Base-by-base conservation (phyloP, 75 land plant species). In the Chamaecyparis obtusa region DNA sequence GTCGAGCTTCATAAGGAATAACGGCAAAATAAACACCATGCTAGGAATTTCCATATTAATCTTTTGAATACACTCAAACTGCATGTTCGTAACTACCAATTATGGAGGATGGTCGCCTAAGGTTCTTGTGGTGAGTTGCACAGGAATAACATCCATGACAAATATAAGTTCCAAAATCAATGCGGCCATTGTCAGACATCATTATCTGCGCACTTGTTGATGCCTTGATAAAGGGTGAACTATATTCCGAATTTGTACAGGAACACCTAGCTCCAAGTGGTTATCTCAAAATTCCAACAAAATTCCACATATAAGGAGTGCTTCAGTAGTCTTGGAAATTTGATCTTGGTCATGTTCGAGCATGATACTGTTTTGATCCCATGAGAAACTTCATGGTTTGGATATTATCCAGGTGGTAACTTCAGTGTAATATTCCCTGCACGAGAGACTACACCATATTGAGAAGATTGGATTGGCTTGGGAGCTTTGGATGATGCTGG, bases 301-400 rank as follows among this genome's bases (percentile, higher is more conserved):
- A 98, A 98, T 71, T 83, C 90, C 27, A 95, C 97, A 27, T 98
- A 93, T 88, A 98, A 98, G 91, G 91, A 94, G 84, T 89, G 99
- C 13, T 93, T 98, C 76, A 93, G 88, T 81, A 92, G 94, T 87
- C 91, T 98, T 27, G 88, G 95, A 86, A 92, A 90, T 27, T 89
- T 98, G 82, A 94, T 95, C 57, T 93, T 98, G 77, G 91, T 98
- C 84, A 98, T 93, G 99, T 96, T 95, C 87, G 93, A 96, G 88
- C 88, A 95, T 41, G 99, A 97, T 83, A 92, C 90, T 77, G 91
- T 97, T 35, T 85, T 97, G 89, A 91, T 96, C 67, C 99, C 99
- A 15, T 89, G 79, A n/a, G 96, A 96, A 86, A 97, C 99, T 27
- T 85, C 99, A 41, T 97, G 98, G 98, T 97, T 97, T 89, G 98